Percentiles rank a stretch among this genome's conserved stretches.
These are phyloP conservation scores for Pilasporangium apinafurcum DNA, from an alignment of 352 stramenopile species.

Conservation along the genomic window DNA sequence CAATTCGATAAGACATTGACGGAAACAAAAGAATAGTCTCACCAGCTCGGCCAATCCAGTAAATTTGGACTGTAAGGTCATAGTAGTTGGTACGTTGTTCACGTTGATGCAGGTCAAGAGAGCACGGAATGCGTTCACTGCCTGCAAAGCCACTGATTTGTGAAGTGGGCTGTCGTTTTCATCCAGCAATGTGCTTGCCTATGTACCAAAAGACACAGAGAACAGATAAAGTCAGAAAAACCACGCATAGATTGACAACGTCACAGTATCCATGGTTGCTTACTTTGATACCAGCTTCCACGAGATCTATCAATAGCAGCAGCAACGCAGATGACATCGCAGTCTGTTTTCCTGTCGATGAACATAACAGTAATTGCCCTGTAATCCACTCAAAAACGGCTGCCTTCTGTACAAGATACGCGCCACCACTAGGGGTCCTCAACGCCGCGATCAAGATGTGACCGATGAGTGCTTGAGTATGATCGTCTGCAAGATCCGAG, in stretches of 20 bases:
- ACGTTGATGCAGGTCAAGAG: slow-evolving; percentile 9
- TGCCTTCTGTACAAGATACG: slow-evolving; percentile 59
- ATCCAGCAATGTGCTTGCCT: slow-evolving; percentile 11
- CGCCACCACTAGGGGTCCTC: slow-evolving; percentile 31
- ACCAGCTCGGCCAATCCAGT: slow-evolving; percentile 13
- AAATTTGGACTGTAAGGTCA: slow-evolving; percentile 10
- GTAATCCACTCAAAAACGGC: slow-evolving; percentile 60
- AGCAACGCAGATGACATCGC: slow-evolving; percentile 17
- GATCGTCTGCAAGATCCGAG: slow-evolving; percentile 67
- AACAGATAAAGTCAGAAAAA: background rate
- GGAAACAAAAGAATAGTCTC: too few species aligned
- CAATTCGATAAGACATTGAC: too few species aligned
- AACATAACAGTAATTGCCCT: slow-evolving; percentile 19
- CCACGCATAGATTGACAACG: background rate
- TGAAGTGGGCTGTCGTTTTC: slow-evolving; percentile 32
- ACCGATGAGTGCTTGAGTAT: slow-evolving; percentile 66
- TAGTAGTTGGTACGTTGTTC: slow-evolving; percentile 1
- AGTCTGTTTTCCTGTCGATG: slow-evolving; percentile 3
- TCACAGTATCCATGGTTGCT: too few species aligned
- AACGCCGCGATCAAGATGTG: slow-evolving; percentile 51
- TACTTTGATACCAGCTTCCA: slow-evolving; percentile 26
- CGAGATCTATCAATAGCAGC: slow-evolving; percentile 29
- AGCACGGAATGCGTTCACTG: slow-evolving; percentile 33
- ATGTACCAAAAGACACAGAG: background rate
- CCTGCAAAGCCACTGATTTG: slow-evolving; percentile 22